Percentiles rank a stretch among this genome's conserved stretches.
These are phyloP conservation scores for rapeseed (Brassica napus) DNA, from an alignment of 345 rosid genomes.

Conservation along the genomic window Da-Ae NC_063451.1:1838001-1838500, in stretches of 20 bases:
- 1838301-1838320: neutral
- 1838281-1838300: neutral
- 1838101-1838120: too few species aligned
- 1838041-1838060: too few species aligned
- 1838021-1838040: too few species aligned
- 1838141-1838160: neutral
- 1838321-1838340: neutral
- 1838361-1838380: neutral
- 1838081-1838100: too few species aligned
- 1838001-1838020: neutral
- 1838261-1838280: neutral
- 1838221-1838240: neutral
- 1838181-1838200: neutral
- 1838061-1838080: too few species aligned
- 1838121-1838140: too few species aligned
- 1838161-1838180: neutral
- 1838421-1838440: neutral
- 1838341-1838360: neutral
- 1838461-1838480: neutral
- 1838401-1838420: neutral
- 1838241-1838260: slow-evolving; percentile 13
- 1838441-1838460: neutral
- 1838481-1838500: neutral
- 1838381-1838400: neutral
- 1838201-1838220: neutral